Percentiles rank a stretch among this genome's conserved stretches.
Conservation (phyloP, 108 stramenopile species). For the Pseudonitzschia pungens region DNA sequence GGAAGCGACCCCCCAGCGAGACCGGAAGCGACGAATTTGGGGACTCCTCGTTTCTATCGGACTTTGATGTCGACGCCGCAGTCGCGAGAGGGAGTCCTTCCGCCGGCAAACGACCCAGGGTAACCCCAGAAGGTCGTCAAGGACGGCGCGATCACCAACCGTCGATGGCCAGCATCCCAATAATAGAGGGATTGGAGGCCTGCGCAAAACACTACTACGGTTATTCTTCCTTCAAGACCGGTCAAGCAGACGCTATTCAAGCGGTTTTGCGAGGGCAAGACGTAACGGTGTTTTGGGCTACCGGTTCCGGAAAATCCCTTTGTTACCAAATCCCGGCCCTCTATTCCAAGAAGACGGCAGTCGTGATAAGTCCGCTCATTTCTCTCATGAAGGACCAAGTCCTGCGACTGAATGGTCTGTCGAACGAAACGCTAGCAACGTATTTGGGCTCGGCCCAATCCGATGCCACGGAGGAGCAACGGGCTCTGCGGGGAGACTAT, state of each 20-base stretch:
- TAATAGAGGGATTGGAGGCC: constrained; percentile 20
- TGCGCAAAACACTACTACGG: constrained; percentile 43
- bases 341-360: constrained; percentile 40
- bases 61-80: not conserved
- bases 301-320: constrained; percentile 90
- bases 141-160: not conserved
- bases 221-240: constrained; percentile 37
- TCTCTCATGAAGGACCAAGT: constrained; percentile 95
- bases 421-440: constrained; percentile 41
- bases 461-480: constrained; percentile 48
- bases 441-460: constrained; percentile 68
- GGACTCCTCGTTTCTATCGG: not conserved
- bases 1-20: not conserved
- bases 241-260: constrained; percentile 39
- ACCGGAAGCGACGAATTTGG: not conserved
- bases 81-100: not conserved
- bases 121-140: constrained; percentile 1
- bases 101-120: constrained; percentile 20
- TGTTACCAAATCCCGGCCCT: constrained; percentile 91
- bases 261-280: constrained; percentile 45
- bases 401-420: constrained; percentile 64
- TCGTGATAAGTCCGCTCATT: constrained; percentile 76
- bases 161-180: not conserved
- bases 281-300: constrained; percentile 91
- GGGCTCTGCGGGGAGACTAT: constrained; percentile 60